Percentiles rank a stretch among this genome's conserved stretches.
Conservation (phyloP, 768 basidiomycete genomes). For the Suillus tomentosus region DNA sequence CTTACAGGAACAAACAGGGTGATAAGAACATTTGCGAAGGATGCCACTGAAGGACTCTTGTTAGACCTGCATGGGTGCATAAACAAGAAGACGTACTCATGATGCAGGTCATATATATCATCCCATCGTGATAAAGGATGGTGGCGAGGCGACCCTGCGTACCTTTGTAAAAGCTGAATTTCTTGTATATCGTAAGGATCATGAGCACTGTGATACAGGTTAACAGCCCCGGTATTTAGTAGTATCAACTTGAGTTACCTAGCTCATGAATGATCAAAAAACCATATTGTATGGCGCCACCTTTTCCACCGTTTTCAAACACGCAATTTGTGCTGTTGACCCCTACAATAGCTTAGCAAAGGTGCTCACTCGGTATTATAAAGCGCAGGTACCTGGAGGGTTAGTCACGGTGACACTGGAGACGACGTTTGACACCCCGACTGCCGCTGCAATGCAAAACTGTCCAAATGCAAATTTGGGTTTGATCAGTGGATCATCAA, state of each 20-base stretch:
- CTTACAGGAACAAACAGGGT: background rate
- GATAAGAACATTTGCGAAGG: background rate
- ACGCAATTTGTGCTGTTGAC: background rate
- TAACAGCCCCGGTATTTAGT: background rate
- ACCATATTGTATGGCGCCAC: background rate
- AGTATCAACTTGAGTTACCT: background rate
- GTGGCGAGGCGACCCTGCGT: background rate
- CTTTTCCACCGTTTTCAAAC: background rate
- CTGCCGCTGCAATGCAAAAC: background rate
- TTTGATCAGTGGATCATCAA: background rate
- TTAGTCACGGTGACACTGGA: too few species aligned
- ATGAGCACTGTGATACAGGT: constrained; percentile 2
- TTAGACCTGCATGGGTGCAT: background rate
- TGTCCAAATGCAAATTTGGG: background rate
- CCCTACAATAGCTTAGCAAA: background rate
- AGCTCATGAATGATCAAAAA: constrained; percentile 3
- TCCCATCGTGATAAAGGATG: background rate
- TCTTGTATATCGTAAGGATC: constrained; percentile 3
- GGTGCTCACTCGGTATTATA: background rate
- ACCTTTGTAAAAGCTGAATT: background rate
- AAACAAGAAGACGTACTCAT: background rate
- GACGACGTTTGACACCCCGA: background rate
- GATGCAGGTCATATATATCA: background rate
- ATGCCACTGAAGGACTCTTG: background rate
- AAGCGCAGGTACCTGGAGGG: background rate